Conservation (phyloP, 257 asterid genomes). For the Handroanthus guayacan region DNA sequence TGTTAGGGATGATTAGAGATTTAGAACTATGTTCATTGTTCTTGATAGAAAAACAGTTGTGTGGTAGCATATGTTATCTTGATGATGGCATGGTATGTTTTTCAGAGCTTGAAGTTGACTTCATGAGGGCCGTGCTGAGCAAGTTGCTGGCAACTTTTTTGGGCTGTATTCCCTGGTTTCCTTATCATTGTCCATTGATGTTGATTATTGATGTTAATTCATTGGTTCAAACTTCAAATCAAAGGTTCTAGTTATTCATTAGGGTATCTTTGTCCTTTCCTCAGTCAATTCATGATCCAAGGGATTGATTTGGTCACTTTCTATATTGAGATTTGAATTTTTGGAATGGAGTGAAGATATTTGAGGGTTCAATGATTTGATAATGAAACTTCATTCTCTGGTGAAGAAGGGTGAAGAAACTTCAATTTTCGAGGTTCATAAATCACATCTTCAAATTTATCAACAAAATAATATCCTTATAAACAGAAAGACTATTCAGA, state of each 20-base stretch:
- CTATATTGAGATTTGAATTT: neutral
- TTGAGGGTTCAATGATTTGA: too few species aligned
- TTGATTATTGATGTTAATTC: neutral
- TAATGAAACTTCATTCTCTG: too few species aligned
- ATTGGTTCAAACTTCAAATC: too few species aligned
- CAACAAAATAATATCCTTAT: too few species aligned
- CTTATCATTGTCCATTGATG: neutral
- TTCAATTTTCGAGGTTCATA: too few species aligned
- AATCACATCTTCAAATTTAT: too few species aligned
- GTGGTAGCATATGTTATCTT: conserved; percentile 17
- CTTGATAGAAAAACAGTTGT: neutral
- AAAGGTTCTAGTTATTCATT: neutral
- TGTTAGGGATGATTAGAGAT: neutral
- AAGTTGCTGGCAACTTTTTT: conserved; percentile 17
- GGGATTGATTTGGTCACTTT: neutral
- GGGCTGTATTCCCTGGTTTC: conserved; percentile 23
- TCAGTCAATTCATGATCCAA: neutral
- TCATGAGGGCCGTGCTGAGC: conserved; percentile 16
- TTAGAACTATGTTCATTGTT: neutral
- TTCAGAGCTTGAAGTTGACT: neutral
- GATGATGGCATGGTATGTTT: neutral
- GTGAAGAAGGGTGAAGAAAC: too few species aligned
- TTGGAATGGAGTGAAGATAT: too few species aligned
- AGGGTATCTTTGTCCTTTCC: conserved; percentile 12
- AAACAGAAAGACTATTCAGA: too few species aligned